phyloP scores from a whole-genome alignment of 2,329 filamentous ascomycete genomes.

The Pseudogymnoascus pannorum region DNA sequence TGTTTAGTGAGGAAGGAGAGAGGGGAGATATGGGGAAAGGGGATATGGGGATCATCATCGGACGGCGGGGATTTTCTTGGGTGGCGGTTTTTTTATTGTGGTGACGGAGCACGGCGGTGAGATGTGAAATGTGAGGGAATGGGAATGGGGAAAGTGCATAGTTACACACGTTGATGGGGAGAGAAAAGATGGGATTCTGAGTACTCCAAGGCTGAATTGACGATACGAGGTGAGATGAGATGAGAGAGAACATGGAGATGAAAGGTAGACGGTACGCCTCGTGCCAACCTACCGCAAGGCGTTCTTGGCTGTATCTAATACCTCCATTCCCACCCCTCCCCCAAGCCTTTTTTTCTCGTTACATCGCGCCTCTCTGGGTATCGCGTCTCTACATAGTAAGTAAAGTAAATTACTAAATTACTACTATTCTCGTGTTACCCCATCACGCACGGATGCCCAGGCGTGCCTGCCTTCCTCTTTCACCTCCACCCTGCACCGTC shows the following conservation, averaged over 20 bases:
- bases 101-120: background rate
- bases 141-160: background rate
- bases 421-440: background rate
- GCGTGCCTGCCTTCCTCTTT: background rate
- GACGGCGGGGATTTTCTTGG: too few species aligned
- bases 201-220: background rate
- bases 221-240: background rate
- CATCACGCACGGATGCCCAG: background rate
- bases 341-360: background rate
- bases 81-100: background rate
- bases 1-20: background rate
- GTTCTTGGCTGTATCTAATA: background rate
- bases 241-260: background rate
- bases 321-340: background rate
- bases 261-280: background rate
- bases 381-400: background rate
- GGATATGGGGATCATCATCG: background rate
- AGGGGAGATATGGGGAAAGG: background rate
- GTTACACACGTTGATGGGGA: background rate
- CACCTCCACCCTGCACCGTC: background rate
- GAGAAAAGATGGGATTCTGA: background rate
- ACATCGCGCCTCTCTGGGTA: background rate
- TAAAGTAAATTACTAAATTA: too few species aligned
- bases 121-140: too few species aligned
- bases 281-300: background rate